Base-by-base conservation (phyloP, 495 filamentous ascomycete species). In the Neurospora sp. region DNA sequence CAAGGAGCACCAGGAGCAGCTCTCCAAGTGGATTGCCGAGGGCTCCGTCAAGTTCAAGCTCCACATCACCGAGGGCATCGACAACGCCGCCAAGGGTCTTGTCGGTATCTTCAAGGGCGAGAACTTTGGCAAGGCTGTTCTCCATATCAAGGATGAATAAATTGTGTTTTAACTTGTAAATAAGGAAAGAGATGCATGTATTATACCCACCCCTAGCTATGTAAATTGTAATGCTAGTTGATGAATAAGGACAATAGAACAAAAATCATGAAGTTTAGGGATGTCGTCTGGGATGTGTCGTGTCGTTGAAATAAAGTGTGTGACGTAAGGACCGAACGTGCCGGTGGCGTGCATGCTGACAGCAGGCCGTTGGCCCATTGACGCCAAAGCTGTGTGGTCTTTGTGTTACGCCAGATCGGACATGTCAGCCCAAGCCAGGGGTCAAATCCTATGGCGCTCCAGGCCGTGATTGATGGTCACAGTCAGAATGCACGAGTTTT, bases 121-220 rank as follows among this genome's bases (percentile, higher is more conserved):
- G 82, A 98, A 98, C 84, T 92, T 93, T 84, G 94, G 94, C 74
- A 98, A 98, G 86, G 93, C 94, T 39, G 88, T 96, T 31, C 74
- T 97, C 74, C 91, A 93, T 84, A 90, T 95, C 74, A 80, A 83
- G 82, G 73, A 78, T 38, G 76, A 75, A 70, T 79, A 71, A 72
- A 39, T 36, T 38, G 15, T 19, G 28, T 59, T 40, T 19, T 11
- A 5, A 5, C 54, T 11, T 28, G 0, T 19, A 28, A 5, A 13
- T 8, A 8, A 13, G 9, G n/a, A 6, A 24, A 54, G 45, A 24
- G 45, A 54, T 24, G 45, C 10, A 54, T 54, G 4, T 17, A 8
- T 54, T 62, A 62, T 62, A 62, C 54, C 54, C 54, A 31, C 11
- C 21, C 24, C 54, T 62, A 62, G 54, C 54, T 59, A 28, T 24